phyloP scores from a whole-genome alignment of 2,329 filamentous ascomycete genomes.

The Fusarium coicis region DNA sequence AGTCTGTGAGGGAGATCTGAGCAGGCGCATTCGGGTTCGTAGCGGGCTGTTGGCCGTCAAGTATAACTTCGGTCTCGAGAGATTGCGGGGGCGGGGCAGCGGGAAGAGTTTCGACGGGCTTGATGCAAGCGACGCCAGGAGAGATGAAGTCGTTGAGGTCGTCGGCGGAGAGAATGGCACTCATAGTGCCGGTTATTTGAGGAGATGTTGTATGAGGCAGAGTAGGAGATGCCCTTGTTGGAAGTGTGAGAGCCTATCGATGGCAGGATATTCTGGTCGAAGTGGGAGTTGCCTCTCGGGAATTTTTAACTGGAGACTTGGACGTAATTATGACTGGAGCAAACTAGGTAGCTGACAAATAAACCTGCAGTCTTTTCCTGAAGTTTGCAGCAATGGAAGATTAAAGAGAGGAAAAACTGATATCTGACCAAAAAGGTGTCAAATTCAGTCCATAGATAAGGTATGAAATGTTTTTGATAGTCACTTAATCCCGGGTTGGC shows the following conservation, averaged over 20 bases:
- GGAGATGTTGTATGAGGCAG: neutral
- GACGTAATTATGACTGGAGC: conserved; percentile 1
- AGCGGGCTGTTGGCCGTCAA: conserved; percentile 79
- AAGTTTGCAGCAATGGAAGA: neutral
- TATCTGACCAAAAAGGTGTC: neutral
- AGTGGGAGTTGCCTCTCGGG: conserved; percentile 9
- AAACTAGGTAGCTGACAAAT: conserved; percentile 38
- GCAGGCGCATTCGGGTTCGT: conserved; percentile 74
- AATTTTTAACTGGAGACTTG: conserved; percentile 15
- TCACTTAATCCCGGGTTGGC: neutral
- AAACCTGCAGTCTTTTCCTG: conserved; percentile 19
- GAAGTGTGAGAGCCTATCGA: conserved; percentile 12
- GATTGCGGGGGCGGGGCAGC: conserved; percentile 54
- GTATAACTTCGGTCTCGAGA: conserved; percentile 85
- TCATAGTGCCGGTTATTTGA: conserved; percentile 70
- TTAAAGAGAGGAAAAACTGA: neutral
- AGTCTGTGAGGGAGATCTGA: conserved; percentile 96
- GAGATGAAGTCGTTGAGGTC: conserved; percentile 99
- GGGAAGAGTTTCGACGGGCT: conserved; percentile 93
- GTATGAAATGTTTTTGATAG: conserved; percentile 1
- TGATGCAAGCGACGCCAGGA: conserved; percentile 97
- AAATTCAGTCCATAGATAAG: conserved; percentile 6
- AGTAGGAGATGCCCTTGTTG: neutral
- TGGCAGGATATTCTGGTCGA: conserved; percentile 2
- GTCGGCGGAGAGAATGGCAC: conserved; percentile 95